phyloP scores from a whole-genome alignment of 495 filamentous ascomycete genomes.

The Penicillium desertorum region DNA sequence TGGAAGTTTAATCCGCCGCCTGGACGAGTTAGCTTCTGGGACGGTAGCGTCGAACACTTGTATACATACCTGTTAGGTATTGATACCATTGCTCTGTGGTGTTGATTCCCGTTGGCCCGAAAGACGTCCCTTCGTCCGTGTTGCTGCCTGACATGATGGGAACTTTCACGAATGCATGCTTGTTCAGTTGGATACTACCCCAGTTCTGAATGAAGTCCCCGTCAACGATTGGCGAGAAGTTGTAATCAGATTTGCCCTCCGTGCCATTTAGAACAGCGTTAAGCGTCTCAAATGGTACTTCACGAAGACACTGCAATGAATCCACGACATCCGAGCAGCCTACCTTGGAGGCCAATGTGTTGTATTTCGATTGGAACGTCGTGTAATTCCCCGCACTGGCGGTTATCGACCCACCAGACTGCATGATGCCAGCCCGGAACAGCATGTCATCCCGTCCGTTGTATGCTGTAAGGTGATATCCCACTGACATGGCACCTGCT shows the following conservation, averaged over 20 bases:
- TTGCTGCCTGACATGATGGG: slow-evolving; percentile 51
- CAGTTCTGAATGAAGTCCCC: slow-evolving; percentile 48
- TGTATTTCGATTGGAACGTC: slow-evolving; percentile 40
- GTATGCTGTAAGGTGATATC: slow-evolving; percentile 52
- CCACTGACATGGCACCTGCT: slow-evolving; percentile 55
- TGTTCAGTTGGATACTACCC: slow-evolving; percentile 35
- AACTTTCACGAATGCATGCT: slow-evolving; percentile 45
- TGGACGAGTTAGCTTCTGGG: slow-evolving; percentile 4
- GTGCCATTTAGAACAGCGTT: slow-evolving; percentile 43
- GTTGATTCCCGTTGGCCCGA: slow-evolving; percentile 45
- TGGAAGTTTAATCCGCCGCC: slow-evolving; percentile 33
- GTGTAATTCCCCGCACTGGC: slow-evolving; percentile 32
- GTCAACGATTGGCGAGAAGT: slow-evolving; percentile 49
- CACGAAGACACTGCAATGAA: slow-evolving; percentile 49
- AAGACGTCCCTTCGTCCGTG: slow-evolving; percentile 51
- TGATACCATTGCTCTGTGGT: slow-evolving; percentile 47
- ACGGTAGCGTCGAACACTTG: neutral
- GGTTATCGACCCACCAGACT: slow-evolving; percentile 47
- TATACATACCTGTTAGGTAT: slow-evolving; percentile 39
- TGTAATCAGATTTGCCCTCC: slow-evolving; percentile 30
- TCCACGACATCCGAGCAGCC: slow-evolving; percentile 40
- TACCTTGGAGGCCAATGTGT: slow-evolving; percentile 38
- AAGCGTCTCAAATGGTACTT: slow-evolving; percentile 42
- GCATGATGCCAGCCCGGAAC: slow-evolving; percentile 47
- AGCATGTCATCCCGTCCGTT: slow-evolving; percentile 48